Conservation (phyloP, 208 protist species). For the Phytomonas francai region DNA sequence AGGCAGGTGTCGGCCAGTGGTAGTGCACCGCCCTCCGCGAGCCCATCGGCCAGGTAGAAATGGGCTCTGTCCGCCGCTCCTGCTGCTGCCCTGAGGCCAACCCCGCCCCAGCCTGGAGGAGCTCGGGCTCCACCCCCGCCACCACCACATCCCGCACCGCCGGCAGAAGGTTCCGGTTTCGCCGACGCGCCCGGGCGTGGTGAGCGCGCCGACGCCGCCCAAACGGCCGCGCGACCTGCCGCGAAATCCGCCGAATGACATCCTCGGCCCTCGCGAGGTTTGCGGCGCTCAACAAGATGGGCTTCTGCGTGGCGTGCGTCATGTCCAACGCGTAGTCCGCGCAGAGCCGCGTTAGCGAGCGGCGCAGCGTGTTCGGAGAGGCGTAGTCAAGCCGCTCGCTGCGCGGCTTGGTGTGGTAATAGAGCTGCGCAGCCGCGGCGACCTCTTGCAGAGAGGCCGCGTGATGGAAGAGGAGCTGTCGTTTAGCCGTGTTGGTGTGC, state of each 20-base stretch:
- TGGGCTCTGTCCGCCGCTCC: slow-evolving; percentile 6
- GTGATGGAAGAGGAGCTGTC: slow-evolving; percentile 72
- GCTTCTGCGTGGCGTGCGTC: slow-evolving; percentile 54
- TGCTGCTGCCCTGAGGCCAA: slow-evolving; percentile 9
- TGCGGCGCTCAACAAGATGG: slow-evolving; percentile 41
- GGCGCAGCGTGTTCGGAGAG: slow-evolving; percentile 72
- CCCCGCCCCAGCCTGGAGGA: slow-evolving; percentile 37
- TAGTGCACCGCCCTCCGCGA: slow-evolving; percentile 48
- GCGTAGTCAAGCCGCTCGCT: slow-evolving; percentile 71
- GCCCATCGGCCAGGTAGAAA: slow-evolving; percentile 62
- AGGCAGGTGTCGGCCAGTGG: slow-evolving; percentile 32
- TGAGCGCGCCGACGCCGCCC: slow-evolving; percentile 51
- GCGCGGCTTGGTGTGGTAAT: slow-evolving; percentile 75
- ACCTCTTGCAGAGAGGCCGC: slow-evolving; percentile 53
- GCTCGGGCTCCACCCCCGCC: slow-evolving; percentile 23
- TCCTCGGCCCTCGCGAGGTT: slow-evolving; percentile 63
- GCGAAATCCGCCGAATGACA: slow-evolving; percentile 29
- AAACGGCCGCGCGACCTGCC: slow-evolving; percentile 26
- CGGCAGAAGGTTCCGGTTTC: slow-evolving; percentile 30
- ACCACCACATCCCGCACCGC: slow-evolving; percentile 36
- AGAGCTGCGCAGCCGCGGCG: slow-evolving; percentile 63
- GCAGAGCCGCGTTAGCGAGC: slow-evolving; percentile 49
- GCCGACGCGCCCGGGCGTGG: slow-evolving; percentile 12
- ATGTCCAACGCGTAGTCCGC: slow-evolving; percentile 56
- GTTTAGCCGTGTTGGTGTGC: slow-evolving; percentile 61